Conservation (phyloP, 169 alveolate genomes). For the Plasmodium knowlesi region DNA sequence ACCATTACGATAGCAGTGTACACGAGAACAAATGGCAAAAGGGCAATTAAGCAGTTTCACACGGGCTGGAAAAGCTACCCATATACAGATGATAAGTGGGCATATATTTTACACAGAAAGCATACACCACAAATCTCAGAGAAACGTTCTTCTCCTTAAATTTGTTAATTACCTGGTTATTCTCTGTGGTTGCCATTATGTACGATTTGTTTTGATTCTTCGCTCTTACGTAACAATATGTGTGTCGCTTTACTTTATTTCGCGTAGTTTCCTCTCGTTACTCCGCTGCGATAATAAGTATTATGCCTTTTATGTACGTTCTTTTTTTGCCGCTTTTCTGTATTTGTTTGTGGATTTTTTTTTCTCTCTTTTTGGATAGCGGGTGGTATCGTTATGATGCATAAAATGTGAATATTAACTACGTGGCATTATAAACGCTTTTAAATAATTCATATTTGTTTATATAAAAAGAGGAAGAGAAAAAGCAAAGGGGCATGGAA, state of each 20-base stretch:
- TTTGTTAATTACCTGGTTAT: constrained; percentile 55
- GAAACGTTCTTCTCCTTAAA: not conserved
- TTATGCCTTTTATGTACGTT: not conserved
- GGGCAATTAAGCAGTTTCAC: not conserved
- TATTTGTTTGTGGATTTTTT: constrained; percentile 1
- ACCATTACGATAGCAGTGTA: not conserved
- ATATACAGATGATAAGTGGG: not conserved
- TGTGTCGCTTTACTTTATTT: not conserved
- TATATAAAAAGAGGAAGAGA: not conserved
- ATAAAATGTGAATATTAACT: not conserved
- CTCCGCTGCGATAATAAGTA: not conserved
- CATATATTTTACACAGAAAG: not conserved
- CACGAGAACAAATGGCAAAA: not conserved
- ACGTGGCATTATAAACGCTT: not conserved
- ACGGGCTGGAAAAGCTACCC: not conserved
- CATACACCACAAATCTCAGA: not conserved
- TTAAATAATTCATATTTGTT: constrained; percentile 1
- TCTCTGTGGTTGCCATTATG: constrained; percentile 65
- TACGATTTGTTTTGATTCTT: not conserved
- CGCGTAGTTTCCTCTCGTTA: not conserved
- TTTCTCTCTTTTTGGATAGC: not conserved
- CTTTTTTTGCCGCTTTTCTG: not conserved
- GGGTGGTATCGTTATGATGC: not conserved
- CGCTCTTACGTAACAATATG: not conserved
- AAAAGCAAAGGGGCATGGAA: not conserved